Evolutionary conservation across 805 yeast species (phyloP), one percentile per base, ranked within the genome.

Genomic region (Candida pini): DNA sequence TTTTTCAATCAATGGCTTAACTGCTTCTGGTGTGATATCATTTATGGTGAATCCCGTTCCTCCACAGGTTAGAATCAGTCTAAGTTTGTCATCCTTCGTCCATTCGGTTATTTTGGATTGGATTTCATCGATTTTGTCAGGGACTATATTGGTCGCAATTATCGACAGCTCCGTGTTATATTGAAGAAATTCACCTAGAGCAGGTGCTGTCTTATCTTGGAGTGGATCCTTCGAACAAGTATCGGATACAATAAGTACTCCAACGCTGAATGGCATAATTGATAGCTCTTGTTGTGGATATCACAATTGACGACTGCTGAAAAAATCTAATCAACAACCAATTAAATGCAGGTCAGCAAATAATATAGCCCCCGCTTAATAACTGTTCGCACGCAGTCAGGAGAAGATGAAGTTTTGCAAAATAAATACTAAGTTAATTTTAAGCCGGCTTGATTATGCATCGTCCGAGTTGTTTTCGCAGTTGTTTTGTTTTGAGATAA

Each of bases 1-100:
- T 34, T 53, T 60, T 12, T 66, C 63, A 1, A 73, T 27, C 23
- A 73, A 30, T 4, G 69, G 64, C 33, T 41, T 51, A 6, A 73
- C 53, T 2, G 76, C 74, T 33, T 73, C 79, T 0, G 78, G 78
- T 2, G 79, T 71, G 6, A 56, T 47, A 48, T 73, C 79, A 6
- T 57, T 46, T 4, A 43, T 44, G 2, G 68, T 50, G 47, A 73
- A 69, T 5, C 79, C 78, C 0, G 79, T 73, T 0, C 79, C 78
- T 4, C 79, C 79, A 19, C 68, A 53, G 1, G 76, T 68, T n/a
- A 73, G 27, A 7, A 73, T 51, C 14, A 71, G 40, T 14, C 47
- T 32, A n/a, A 54, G 13, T 4, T 39, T 46, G 9, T 41, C 48
- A 4, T 27, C 30, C 7, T 36, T 33, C 1, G 58, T 50, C 58